phyloP scores from a whole-genome alignment of 495 filamentous ascomycete species.

The Aspergillus asperescens region DNA sequence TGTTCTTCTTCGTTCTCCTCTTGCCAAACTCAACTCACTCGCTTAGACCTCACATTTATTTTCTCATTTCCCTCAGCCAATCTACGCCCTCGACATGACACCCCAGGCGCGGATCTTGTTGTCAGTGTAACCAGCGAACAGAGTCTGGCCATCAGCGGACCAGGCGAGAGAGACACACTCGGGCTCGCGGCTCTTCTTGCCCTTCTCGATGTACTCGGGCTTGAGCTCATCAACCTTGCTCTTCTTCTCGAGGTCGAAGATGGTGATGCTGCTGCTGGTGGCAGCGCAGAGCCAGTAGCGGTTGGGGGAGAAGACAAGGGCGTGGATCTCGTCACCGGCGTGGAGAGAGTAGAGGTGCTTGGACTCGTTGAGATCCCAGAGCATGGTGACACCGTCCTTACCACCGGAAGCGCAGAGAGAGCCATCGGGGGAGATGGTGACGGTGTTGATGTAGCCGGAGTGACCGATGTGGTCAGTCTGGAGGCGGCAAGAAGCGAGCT shows the following conservation, averaged over 20 bases:
- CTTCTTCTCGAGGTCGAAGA: constrained; percentile 99
- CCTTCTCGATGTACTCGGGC: constrained; percentile 92
- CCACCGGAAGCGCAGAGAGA: constrained; percentile 98
- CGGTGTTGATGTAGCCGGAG: constrained; percentile 99
- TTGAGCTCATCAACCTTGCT: constrained; percentile 99
- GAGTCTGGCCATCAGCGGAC: constrained; percentile 95
- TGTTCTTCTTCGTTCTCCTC: constrained; percentile 14
- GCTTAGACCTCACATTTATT: constrained; percentile 32
- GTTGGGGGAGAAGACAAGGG: constrained; percentile 99
- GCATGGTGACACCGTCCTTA: constrained; percentile 99
- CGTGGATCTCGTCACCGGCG: constrained; percentile 99
- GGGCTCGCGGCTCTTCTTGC: constrained; percentile 98
- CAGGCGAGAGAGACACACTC: constrained; percentile 97
- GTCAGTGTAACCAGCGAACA: constrained; percentile 99
- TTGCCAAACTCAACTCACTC: constrained; percentile 16
- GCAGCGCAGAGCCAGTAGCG: constrained; percentile 99
- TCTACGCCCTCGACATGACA: constrained; percentile 70
- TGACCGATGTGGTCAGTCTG: constrained; percentile 99
- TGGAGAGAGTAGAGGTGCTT: constrained; percentile 99
- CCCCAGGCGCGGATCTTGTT: constrained; percentile 99
- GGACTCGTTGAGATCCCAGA: constrained; percentile 99
- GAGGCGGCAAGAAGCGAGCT: constrained; percentile 97
- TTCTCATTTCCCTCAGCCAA: constrained; percentile 24
- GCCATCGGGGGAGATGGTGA: constrained; percentile 99
- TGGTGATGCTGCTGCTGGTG: constrained; percentile 95